A percentile compares a stretch with the other conserved stretches of the same genome.
Conservation (phyloP, 345 rosid species). For the Schrenkiella parvula region DNA sequence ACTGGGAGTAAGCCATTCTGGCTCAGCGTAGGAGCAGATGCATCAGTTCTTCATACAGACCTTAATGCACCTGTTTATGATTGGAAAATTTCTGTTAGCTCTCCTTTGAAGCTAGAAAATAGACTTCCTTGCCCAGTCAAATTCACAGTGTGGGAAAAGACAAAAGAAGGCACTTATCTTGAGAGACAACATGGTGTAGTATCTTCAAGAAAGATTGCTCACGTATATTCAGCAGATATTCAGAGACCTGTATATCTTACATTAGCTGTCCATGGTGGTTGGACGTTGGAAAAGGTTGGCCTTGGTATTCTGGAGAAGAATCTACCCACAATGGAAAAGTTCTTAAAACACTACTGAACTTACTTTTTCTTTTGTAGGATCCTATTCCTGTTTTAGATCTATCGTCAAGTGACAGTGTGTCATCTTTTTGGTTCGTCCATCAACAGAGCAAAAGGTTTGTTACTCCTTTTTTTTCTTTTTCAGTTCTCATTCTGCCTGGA, state of each 20-base stretch:
- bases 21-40: constrained; percentile 90
- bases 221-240: constrained; percentile 68
- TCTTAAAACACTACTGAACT: background rate
- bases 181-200: constrained; percentile 65
- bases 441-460: constrained; percentile 87
- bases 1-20: constrained; percentile 65
- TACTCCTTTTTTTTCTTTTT: constrained; percentile 2
- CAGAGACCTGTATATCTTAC: constrained; percentile 75
- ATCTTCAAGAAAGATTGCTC: constrained; percentile 55
- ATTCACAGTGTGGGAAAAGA: constrained; percentile 83
- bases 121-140: constrained; percentile 87
- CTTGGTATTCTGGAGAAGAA: constrained; percentile 3
- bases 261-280: constrained; percentile 75
- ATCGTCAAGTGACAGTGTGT: constrained; percentile 56
- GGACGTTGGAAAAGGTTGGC: constrained; percentile 89
- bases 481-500: background rate
- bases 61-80: constrained; percentile 91
- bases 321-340: background rate
- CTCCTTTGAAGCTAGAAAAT: constrained; percentile 93
- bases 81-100: constrained; percentile 81
- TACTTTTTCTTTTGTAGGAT: constrained; percentile 50
- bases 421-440: constrained; percentile 96
- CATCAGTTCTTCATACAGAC: constrained; percentile 85
- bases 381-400: constrained; percentile 77
- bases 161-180: constrained; percentile 63